Evolutionary conservation across 116 monocot species (phyloP).

Genomic region (Phalaenopsis hybrid): DNA sequence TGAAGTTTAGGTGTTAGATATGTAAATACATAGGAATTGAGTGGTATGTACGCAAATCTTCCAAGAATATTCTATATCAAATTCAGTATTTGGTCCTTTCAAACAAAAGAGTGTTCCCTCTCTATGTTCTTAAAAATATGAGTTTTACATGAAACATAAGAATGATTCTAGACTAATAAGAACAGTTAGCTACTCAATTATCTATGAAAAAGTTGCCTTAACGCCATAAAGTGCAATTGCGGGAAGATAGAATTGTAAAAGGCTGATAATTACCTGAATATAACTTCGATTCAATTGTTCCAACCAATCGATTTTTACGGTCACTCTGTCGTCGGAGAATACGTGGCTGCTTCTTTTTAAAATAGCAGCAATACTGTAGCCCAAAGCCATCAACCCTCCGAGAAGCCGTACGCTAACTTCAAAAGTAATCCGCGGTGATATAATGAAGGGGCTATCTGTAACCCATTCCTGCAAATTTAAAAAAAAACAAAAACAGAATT

Average conservation of each 20-base stretch:
- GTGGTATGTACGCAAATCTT: no score
- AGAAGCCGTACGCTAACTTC: slow-evolving; percentile 99
- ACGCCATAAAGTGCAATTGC: not conserved
- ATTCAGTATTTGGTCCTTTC: not conserved
- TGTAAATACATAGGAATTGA: no score
- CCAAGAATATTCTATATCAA: not conserved
- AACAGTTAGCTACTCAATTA: not conserved
- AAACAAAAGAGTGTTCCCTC: not conserved
- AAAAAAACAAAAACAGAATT: not conserved
- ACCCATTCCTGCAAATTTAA: slow-evolving; percentile 86
- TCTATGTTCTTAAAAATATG: not conserved
- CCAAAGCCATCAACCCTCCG: slow-evolving; percentile 98
- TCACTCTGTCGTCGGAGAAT: slow-evolving; percentile 70
- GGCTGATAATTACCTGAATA: slow-evolving; percentile 58
- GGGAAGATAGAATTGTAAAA: not conserved
- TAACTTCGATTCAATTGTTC: slow-evolving; percentile 87
- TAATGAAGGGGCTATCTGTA: slow-evolving; percentile 91
- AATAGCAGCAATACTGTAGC: slow-evolving; percentile 93
- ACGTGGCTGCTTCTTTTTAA: slow-evolving; percentile 91
- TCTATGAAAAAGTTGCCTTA: not conserved
- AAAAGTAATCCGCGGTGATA: slow-evolving; percentile 97
- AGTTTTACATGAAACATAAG: not conserved
- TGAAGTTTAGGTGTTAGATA: no score
- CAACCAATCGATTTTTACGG: slow-evolving; percentile 95
- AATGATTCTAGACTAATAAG: not conserved